Evolutionary conservation across 352 stramenopile species (phyloP).

Genomic region (Peronospora farinosa): DNA sequence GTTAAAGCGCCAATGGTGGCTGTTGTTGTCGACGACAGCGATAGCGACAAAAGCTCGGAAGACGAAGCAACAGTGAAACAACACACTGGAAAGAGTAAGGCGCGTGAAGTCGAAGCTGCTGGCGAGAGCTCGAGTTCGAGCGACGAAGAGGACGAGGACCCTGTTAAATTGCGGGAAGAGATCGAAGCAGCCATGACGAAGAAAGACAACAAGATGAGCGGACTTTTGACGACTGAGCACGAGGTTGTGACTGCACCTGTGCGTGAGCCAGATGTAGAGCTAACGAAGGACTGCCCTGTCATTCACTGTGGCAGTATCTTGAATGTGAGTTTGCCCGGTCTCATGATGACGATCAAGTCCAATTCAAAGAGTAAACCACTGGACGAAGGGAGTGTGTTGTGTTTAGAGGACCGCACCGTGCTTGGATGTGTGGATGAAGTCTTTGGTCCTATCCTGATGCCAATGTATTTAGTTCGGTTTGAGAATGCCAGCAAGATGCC

Average conservation of each 20-base stretch:
- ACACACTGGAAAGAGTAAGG: conserved; percentile 6
- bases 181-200: conserved; percentile 77
- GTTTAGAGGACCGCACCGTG: conserved; percentile 67
- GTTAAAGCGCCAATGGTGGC: conserved; percentile 3
- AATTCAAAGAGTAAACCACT: conserved; percentile 48
- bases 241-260: conserved; percentile 52
- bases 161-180: conserved; percentile 47
- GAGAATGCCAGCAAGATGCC: conserved; percentile 64
- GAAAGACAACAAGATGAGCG: conserved; percentile 44
- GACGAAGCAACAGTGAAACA: conserved; percentile 12
- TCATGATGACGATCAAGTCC: conserved; percentile 82
- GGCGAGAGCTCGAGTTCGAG: conserved; percentile 25
- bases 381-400: conserved; percentile 79
- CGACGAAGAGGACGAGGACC: conserved; percentile 31
- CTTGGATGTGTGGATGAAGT: conserved; percentile 80
- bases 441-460: conserved; percentile 79
- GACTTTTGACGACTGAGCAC: conserved; percentile 53
- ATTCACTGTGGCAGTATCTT: conserved; percentile 57
- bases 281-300: conserved; percentile 67
- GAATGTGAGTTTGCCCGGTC: conserved; percentile 47
- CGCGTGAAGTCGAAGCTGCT: background rate
- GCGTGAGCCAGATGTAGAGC: conserved; percentile 59
- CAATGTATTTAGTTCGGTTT: conserved; percentile 85
- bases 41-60: conserved; percentile 28
- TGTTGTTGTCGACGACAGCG: conserved; percentile 9